These are phyloP conservation scores for Pulveroboletus sp. DNA, from an alignment of 768 basidiomycete genomes.

Conservation along the genomic window DNA sequence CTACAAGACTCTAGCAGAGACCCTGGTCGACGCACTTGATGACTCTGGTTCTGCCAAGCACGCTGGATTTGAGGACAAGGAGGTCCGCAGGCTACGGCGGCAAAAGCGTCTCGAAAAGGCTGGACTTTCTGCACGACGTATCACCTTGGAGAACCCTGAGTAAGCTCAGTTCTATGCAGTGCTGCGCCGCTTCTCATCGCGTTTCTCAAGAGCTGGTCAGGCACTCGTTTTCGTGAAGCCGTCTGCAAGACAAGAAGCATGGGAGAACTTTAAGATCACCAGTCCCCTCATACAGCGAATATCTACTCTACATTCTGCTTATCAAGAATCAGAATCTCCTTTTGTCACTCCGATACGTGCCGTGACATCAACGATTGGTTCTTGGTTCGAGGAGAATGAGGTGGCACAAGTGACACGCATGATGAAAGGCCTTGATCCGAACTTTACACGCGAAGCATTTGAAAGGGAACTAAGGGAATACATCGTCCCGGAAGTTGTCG, in stretches of 20 bases:
- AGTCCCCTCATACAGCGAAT: slow-evolving; percentile 70
- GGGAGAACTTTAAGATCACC: slow-evolving; percentile 74
- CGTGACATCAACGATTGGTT: slow-evolving; percentile 80
- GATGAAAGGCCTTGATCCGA: slow-evolving; percentile 86
- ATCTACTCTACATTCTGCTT: slow-evolving; percentile 57
- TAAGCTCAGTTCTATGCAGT: slow-evolving; percentile 37
- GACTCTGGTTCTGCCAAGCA: slow-evolving; percentile 91
- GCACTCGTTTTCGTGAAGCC: slow-evolving; percentile 82
- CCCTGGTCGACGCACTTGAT: slow-evolving; percentile 87
- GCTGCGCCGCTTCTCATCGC: background rate
- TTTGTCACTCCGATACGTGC: slow-evolving; percentile 74
- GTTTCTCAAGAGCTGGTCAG: slow-evolving; percentile 69
- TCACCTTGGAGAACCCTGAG: slow-evolving; percentile 74
- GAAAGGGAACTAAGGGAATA: slow-evolving; percentile 91
- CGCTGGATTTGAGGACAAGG: slow-evolving; percentile 95
- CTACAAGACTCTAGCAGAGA: slow-evolving; percentile 88
- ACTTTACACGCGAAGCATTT: slow-evolving; percentile 81
- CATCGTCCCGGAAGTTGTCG: slow-evolving; percentile 95
- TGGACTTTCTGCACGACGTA: slow-evolving; percentile 52
- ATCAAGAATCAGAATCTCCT: slow-evolving; percentile 91
- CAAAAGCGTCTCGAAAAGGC: slow-evolving; percentile 81
- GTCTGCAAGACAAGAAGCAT: slow-evolving; percentile 70
- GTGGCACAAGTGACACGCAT: slow-evolving; percentile 89
- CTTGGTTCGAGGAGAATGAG: slow-evolving; percentile 97
- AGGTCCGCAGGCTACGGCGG: slow-evolving; percentile 75